phyloP scores from a whole-genome alignment of 73 alveolate species.

The Symbiodinium natans region DNA sequence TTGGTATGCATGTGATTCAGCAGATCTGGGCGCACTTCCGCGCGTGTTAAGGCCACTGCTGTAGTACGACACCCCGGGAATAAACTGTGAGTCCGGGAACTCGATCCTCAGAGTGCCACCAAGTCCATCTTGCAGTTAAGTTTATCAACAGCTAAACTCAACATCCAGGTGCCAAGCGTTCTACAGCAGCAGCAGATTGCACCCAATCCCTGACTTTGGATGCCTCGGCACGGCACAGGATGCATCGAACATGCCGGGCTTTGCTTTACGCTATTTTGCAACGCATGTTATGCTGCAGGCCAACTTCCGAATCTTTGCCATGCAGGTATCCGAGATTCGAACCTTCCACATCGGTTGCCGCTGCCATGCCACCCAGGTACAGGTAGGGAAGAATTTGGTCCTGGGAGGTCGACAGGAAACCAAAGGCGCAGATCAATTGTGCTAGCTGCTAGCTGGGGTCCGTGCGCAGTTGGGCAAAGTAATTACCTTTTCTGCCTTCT shows the following conservation, averaged over 20 bases:
- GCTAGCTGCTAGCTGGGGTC: not conserved
- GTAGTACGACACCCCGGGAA: not conserved
- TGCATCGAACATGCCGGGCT: too few relatives aligned
- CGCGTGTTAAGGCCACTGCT: not conserved
- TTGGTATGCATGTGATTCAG: too few relatives aligned
- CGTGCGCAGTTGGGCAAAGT: not conserved
- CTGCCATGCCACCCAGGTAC: slow-evolving; percentile 6
- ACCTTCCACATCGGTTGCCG: not conserved
- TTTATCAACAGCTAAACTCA: too few relatives aligned
- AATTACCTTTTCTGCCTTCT: not conserved
- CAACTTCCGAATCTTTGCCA: too few relatives aligned
- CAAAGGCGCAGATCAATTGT: not conserved
- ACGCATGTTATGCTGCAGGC: too few relatives aligned
- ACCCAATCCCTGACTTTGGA: not conserved
- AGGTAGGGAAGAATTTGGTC: not conserved
- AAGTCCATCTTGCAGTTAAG: not conserved
- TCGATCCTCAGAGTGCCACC: not conserved
- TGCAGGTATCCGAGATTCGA: not conserved
- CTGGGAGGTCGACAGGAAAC: not conserved
- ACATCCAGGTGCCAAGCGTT: not conserved
- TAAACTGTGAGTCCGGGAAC: not conserved
- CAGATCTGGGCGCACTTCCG: too few relatives aligned
- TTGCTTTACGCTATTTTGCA: too few relatives aligned
- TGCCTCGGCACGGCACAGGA: not conserved
- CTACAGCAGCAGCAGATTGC: slow-evolving; percentile 5